These are phyloP conservation scores for Dictyostelium firmibasis DNA, from an alignment of 78 protist genomes.

Conservation along the genomic window DNA sequence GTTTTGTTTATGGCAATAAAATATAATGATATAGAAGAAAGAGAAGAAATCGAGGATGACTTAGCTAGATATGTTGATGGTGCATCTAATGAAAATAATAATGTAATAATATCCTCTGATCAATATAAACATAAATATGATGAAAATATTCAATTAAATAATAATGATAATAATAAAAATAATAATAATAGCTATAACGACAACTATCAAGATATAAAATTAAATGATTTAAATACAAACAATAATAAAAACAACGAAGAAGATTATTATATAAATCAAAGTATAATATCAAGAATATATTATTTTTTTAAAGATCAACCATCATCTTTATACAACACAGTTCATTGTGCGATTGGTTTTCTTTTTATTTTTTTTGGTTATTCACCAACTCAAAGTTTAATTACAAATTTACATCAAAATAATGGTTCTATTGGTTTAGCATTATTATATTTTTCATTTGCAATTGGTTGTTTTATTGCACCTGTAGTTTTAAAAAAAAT, in stretches of 20 bases:
- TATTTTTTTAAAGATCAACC: background rate
- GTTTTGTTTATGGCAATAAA: background rate
- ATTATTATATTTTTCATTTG: constrained; percentile 32
- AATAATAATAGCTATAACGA: too few species aligned
- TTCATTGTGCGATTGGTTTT: constrained; percentile 45
- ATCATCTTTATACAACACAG: background rate
- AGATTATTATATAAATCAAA: background rate
- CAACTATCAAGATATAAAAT: background rate
- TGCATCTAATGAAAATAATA: background rate
- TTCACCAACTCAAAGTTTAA: constrained; percentile 60
- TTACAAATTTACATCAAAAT: constrained; percentile 2
- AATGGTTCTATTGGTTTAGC: constrained; percentile 23
- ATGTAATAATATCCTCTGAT: background rate
- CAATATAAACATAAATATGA: background rate
- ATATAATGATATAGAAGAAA: background rate
- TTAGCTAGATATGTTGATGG: background rate
- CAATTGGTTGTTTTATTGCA: constrained; percentile 42
- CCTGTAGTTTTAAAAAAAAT: constrained; percentile 34
- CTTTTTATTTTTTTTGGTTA: constrained; percentile 46
- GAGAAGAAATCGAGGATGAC: background rate
- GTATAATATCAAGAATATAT: background rate
- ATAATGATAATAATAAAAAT: background rate
- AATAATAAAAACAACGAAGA: background rate
- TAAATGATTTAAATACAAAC: background rate
- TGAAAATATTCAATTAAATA: background rate